phyloP scores from a whole-genome alignment of 2,329 filamentous ascomycete genomes.

The Cordyceps militaris region DNA sequence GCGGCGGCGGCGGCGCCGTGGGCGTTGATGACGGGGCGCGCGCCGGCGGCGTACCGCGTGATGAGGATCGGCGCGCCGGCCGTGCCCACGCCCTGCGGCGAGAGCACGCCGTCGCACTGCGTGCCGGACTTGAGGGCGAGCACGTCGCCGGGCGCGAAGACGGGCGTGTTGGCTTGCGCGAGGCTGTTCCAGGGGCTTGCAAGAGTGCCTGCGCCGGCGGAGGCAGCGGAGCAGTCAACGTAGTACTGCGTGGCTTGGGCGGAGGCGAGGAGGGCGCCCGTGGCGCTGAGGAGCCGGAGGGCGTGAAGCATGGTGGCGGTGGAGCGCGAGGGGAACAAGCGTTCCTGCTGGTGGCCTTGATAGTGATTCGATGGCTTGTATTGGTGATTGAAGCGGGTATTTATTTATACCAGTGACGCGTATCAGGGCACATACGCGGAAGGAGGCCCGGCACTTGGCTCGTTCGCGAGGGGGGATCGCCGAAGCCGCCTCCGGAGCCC shows the following conservation, averaged over 20 bases:
- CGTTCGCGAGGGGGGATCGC: neutral
- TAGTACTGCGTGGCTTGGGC: constrained; percentile 15
- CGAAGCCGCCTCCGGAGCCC: neutral
- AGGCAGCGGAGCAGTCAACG: constrained; percentile 17
- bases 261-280: neutral
- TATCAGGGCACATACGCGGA: too few species aligned
- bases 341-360: neutral
- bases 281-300: neutral
- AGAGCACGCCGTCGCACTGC: constrained; percentile 17
- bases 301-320: neutral
- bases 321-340: neutral
- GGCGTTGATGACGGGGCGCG: constrained; percentile 19
- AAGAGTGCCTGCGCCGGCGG: constrained; percentile 15
- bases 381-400: neutral
- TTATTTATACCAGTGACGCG: too few species aligned
- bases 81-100: constrained; percentile 18
- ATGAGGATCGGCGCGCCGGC: constrained; percentile 14
- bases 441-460: too few species aligned
- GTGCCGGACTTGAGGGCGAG: constrained; percentile 18
- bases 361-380: too few species aligned
- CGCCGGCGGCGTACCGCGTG: constrained; percentile 16
- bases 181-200: constrained; percentile 17
- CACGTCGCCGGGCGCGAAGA: constrained; percentile 16
- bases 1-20: constrained; percentile 16
- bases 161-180: constrained; percentile 15